These are phyloP conservation scores for Populus pruinosa DNA, from an alignment of 345 rosid genomes.

Conservation along the genomic window DNA sequence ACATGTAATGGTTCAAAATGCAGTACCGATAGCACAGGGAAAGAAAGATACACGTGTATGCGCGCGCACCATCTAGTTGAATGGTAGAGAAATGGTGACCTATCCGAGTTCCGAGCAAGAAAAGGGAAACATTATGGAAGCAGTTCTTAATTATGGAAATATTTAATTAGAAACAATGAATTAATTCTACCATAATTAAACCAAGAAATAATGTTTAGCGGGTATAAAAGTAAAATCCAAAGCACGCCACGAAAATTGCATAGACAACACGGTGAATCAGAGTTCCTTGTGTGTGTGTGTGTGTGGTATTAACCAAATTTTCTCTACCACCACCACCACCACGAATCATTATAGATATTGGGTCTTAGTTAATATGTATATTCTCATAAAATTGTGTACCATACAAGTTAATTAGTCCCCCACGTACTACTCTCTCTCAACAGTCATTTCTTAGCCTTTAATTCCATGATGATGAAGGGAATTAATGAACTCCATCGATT, in stretches of 20 bases:
- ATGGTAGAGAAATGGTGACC: background rate
- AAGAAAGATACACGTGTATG: background rate
- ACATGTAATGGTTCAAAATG: background rate
- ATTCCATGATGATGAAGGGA: background rate
- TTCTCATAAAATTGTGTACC: background rate
- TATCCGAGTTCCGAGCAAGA: background rate
- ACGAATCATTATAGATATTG: background rate
- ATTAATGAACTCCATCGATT: background rate
- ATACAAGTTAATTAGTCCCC: background rate
- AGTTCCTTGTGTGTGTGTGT: too few species aligned
- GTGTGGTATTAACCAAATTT: too few species aligned
- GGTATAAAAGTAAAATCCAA: too few species aligned
- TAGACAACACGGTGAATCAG: background rate
- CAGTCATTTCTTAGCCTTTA: background rate
- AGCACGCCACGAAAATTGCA: background rate
- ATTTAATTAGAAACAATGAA: too few species aligned
- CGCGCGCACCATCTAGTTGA: background rate
- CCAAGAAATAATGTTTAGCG: background rate
- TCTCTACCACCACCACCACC: background rate
- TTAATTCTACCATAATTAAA: too few species aligned
- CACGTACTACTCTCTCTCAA: background rate
- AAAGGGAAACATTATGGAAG: background rate
- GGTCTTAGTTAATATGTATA: background rate
- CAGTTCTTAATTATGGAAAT: too few species aligned
- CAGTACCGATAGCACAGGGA: background rate